Percentiles rank a stretch among this genome's conserved stretches.
These are phyloP conservation scores for Cladophialophora bantiana DNA, from an alignment of 2,329 filamentous ascomycete genomes.

Conservation along the genomic window DNA sequence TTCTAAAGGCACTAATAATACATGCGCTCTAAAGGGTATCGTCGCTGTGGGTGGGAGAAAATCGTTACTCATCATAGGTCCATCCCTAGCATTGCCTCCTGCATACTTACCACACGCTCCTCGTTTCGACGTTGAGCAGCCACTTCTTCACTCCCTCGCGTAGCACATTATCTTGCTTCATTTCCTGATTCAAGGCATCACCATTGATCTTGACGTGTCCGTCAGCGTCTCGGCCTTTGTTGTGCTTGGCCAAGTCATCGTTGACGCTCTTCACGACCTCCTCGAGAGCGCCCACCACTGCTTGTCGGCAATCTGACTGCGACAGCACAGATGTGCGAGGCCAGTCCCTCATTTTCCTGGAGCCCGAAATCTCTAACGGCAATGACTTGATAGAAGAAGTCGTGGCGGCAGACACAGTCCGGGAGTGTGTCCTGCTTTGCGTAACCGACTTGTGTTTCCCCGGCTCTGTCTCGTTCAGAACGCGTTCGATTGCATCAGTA, in stretches of 20 bases:
- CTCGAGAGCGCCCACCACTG: slow-evolving; percentile 64
- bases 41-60: slow-evolving; percentile 22
- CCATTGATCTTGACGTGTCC: slow-evolving; percentile 43
- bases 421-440: slow-evolving; percentile 31
- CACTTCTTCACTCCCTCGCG: slow-evolving; percentile 65
- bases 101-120: slow-evolving; percentile 31
- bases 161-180: slow-evolving; percentile 57
- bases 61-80: slow-evolving; percentile 36
- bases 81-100: slow-evolving; percentile 11
- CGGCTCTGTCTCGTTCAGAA: slow-evolving; percentile 47
- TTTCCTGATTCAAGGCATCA: slow-evolving; percentile 38
- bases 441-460: slow-evolving; percentile 15
- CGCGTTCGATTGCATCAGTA: slow-evolving; percentile 64
- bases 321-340: slow-evolving; percentile 15
- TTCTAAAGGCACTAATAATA: slow-evolving; percentile 28
- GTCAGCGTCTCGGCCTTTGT: slow-evolving; percentile 43
- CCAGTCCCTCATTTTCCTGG: slow-evolving; percentile 24
- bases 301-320: slow-evolving; percentile 57
- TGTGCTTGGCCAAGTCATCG: slow-evolving; percentile 54
- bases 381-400: slow-evolving; percentile 40
- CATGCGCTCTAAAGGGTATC: slow-evolving; percentile 36
- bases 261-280: slow-evolving; percentile 63
- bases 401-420: slow-evolving; percentile 37
- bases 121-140: slow-evolving; percentile 57
- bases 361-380: slow-evolving; percentile 29